Evolutionary conservation across 1,284 basidiomycete species (phyloP), one percentile per base, ranked within the genome.

Genomic region (Microbotryum scabiosae): DNA sequence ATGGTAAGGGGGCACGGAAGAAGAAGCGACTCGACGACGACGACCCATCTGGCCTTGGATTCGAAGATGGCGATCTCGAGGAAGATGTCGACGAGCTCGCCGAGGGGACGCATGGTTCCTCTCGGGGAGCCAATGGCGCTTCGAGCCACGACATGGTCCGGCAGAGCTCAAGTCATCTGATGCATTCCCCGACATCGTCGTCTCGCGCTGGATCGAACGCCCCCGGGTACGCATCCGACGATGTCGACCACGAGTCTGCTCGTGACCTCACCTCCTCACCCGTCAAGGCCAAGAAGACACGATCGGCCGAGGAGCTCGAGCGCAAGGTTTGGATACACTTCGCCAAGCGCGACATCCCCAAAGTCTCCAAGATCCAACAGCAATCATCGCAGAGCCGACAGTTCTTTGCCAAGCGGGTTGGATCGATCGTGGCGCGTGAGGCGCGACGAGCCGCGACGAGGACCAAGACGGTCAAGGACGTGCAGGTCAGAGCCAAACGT

Each of bases 381-480:
- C 65, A 67, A 47, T 59, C 47, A 9, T 52, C 52, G 5, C 54
- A 57, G 0, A 62, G 61, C 20, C 65, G 66, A 2, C 63, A 62
- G 26, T 69, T 69, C 57, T 72, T 69, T 57, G 21, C 59, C 47
- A 68, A 67, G 44, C 69, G 71, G 2, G 58, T 72, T 18, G 53
- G 66, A 5, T 54, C 57, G 30, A 64, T 71, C 55, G 68, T 68
- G 41, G 48, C 69, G 10, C 64, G 71, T 7, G 71, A 72, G 52
- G 69, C 66, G 6, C 66, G 63, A 21, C 65, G 67, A 3, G 86
- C 84, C 64, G 82, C 82, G n/a, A 84, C 85, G 66, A 86, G 87
- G 18, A 83, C 85, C 36, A 94, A 90, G 76, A 82, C 85, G 21
- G 83, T 82, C 68, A 97, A 97, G 76, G 91, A 97, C 64, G 81